A percentile compares a stretch with the other conserved stretches of the same genome.
These are phyloP conservation scores for Somion occarium DNA, from an alignment of 1,284 basidiomycete species.

Conservation along the genomic window DNA sequence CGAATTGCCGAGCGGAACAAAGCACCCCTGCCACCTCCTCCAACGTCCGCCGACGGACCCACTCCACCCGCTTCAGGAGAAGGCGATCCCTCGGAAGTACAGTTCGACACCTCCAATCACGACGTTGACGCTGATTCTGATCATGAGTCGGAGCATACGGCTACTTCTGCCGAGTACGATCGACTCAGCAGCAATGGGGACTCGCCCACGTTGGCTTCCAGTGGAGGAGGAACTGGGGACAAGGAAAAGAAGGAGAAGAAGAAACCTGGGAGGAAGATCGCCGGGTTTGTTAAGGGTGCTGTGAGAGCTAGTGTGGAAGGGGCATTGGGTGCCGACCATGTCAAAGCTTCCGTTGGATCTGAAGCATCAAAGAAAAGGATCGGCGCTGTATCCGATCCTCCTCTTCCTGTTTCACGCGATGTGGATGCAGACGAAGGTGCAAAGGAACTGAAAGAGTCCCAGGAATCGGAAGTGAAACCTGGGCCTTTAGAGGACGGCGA, in stretches of 20 bases:
- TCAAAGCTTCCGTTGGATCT: slow-evolving; percentile 25
- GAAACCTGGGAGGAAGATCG: slow-evolving; percentile 19
- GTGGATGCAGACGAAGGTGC: background rate
- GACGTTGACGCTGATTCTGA: slow-evolving; percentile 20
- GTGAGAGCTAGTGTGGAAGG: slow-evolving; percentile 20
- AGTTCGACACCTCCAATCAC: slow-evolving; percentile 22
- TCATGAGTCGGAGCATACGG: slow-evolving; percentile 1
- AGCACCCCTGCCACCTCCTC: slow-evolving; percentile 40
- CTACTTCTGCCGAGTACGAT: slow-evolving; percentile 5
- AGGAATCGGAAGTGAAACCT: slow-evolving; percentile 7
- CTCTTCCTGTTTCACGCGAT: background rate
- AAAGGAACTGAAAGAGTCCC: background rate
- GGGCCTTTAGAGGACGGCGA: slow-evolving; percentile 18
- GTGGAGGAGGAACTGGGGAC: background rate
- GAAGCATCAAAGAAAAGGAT: slow-evolving; percentile 23
- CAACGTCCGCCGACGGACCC: slow-evolving; percentile 17
- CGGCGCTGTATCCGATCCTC: slow-evolving; percentile 20
- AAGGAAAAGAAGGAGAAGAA: slow-evolving; percentile 13
- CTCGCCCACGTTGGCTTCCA: background rate
- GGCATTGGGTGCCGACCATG: slow-evolving; percentile 21
- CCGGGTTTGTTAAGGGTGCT: slow-evolving; percentile 20
- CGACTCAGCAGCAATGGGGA: background rate
- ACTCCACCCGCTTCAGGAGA: slow-evolving; percentile 14
- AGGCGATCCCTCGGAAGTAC: slow-evolving; percentile 16
- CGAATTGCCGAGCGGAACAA: slow-evolving; percentile 41